Evolutionary conservation across 225 moss, liverwort and hornwort species (phyloP).

Genomic region (Physcomitrellopsis africana): DNA sequence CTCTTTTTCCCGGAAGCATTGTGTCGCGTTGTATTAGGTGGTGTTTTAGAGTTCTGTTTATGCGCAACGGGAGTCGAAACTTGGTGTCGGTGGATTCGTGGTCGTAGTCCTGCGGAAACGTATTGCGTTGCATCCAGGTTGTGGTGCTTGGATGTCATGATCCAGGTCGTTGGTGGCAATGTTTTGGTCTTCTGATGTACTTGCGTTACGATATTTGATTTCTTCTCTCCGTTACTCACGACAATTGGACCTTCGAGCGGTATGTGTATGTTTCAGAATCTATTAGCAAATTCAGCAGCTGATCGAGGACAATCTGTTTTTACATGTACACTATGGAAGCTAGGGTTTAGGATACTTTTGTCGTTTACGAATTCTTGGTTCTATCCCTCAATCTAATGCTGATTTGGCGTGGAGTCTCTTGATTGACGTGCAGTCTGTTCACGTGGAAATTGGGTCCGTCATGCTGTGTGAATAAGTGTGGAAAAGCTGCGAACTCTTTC

Average conservation of each 20-base stretch:
- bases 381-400: not conserved
- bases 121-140: not conserved
- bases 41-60: not conserved
- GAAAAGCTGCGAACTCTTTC: not conserved
- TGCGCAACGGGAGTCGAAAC: conserved; percentile 6
- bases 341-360: not conserved
- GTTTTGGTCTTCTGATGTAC: conserved; percentile 16
- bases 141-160: not conserved
- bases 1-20: not conserved
- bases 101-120: not conserved
- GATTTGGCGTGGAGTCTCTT: not conserved
- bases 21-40: not conserved
- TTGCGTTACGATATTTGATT: not conserved
- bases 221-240: not conserved
- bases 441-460: not conserved
- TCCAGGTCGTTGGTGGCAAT: not conserved
- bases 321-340: not conserved
- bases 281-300: not conserved
- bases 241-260: not conserved
- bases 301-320: not conserved
- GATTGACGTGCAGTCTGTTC: not conserved
- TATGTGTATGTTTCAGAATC: not conserved
- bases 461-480: not conserved
- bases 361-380: not conserved
- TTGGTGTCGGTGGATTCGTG: conserved; percentile 3